These are phyloP conservation scores for Colletotrichum lini DNA, from an alignment of 2,329 filamentous ascomycete genomes.

Conservation along the genomic window DNA sequence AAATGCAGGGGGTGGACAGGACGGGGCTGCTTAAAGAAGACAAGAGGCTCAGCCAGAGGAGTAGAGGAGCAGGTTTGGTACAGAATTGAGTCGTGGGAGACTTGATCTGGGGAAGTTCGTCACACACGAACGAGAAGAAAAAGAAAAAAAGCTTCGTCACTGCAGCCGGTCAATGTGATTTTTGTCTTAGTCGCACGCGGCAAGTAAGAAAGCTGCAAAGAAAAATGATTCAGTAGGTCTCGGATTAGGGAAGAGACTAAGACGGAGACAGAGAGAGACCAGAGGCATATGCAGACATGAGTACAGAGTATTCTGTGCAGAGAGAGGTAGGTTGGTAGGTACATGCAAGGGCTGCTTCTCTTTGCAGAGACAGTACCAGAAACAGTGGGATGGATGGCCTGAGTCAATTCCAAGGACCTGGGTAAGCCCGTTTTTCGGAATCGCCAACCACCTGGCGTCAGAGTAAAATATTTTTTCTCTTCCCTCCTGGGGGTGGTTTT, in stretches of 20 bases:
- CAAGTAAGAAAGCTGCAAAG: constrained; percentile 10
- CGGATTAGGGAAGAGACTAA: constrained; percentile 1
- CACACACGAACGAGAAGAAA: constrained; percentile 11
- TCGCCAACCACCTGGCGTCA: constrained; percentile 31
- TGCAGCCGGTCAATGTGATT: constrained; percentile 32
- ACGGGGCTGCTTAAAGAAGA: not conserved
- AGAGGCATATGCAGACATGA: not conserved
- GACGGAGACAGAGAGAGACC: constrained; percentile 30
- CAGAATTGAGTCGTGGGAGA: not conserved
- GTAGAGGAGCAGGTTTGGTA: constrained; percentile 14
- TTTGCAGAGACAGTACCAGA: constrained; percentile 16
- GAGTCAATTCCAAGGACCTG: constrained; percentile 33
- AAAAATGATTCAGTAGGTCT: constrained; percentile 25
- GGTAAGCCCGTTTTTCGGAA: constrained; percentile 38
- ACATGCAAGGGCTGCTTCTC: not conserved
- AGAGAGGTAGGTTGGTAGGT: too few species aligned
- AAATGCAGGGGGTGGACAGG: not conserved
- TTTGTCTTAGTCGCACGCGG: constrained; percentile 14
- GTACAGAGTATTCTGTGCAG: too few species aligned
- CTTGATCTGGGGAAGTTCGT: constrained; percentile 33
- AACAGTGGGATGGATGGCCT: constrained; percentile 34
- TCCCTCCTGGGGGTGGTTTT: not conserved
- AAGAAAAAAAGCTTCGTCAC: constrained; percentile 26
- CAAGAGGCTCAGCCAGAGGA: not conserved
- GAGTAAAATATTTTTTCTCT: constrained; percentile 22